Conservation (phyloP, 2,329 filamentous ascomycete genomes). For the Aspergillus latus region DNA sequence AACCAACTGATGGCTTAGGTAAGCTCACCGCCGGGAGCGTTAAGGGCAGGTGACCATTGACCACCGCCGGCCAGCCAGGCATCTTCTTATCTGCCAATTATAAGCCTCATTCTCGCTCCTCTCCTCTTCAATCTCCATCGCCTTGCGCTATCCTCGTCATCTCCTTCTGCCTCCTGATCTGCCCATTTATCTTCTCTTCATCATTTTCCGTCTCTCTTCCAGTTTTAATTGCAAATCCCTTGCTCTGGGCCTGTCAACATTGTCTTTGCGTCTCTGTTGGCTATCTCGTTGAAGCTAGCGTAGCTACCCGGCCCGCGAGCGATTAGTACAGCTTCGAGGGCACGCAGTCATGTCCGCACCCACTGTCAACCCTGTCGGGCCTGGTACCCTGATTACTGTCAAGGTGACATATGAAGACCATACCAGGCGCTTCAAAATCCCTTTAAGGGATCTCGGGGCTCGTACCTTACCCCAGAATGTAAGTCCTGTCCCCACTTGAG, state of each 20-base stretch:
- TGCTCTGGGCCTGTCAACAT: conserved; percentile 1
- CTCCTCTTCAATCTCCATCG: conserved; percentile 19
- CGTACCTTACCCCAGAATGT: conserved; percentile 79
- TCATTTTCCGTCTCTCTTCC: conserved; percentile 10
- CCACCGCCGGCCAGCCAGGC: conserved; percentile 10
- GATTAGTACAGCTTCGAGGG: conserved; percentile 2
- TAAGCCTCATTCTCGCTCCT: conserved; percentile 17
- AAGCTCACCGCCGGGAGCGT: conserved; percentile 27
- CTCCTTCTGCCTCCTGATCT: conserved; percentile 15
- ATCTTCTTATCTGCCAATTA: conserved; percentile 19
- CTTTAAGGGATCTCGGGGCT: conserved; percentile 77
- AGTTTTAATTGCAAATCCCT: conserved; percentile 6
- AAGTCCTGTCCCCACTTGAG: conserved; percentile 47
- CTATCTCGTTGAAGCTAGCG: conserved; percentile 13
- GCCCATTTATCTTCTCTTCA: conserved; percentile 17
- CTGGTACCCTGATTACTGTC: conserved; percentile 76
- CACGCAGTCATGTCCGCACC: conserved; percentile 39
- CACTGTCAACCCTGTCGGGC: conserved; percentile 50
- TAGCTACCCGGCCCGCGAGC: conserved; percentile 10
- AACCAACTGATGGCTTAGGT: background rate
- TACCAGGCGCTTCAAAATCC: conserved; percentile 83
- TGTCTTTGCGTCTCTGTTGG: conserved; percentile 10
- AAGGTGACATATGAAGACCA: conserved; percentile 77
- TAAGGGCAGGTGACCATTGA: conserved; percentile 16
- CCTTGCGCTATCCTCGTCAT: conserved; percentile 20